Conservation (phyloP, 352 stramenopile species). For the Thalassiosira livingstoniorum region DNA sequence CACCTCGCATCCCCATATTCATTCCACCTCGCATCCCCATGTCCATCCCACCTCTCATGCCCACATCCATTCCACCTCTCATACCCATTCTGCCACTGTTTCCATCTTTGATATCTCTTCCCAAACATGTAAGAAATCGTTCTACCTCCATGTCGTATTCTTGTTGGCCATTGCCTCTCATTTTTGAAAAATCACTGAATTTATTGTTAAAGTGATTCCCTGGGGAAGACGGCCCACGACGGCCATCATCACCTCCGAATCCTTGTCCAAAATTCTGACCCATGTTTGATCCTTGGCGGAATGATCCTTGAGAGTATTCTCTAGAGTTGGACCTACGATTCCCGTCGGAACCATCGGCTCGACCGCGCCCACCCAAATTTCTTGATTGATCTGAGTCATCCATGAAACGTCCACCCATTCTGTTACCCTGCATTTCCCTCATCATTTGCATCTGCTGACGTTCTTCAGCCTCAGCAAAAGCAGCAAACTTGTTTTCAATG, state of each 20-base stretch:
- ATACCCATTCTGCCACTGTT: neutral
- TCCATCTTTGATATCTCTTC: constrained; percentile 36
- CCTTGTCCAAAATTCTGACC: neutral
- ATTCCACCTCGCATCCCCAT: neutral
- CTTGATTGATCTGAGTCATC: neutral
- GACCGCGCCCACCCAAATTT: neutral
- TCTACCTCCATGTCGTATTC: constrained; percentile 55
- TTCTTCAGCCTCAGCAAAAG: constrained; percentile 38
- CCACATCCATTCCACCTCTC: neutral
- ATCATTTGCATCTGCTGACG: constrained; percentile 25
- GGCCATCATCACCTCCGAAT: neutral
- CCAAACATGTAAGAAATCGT: constrained; percentile 41
- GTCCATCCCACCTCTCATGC: neutral
- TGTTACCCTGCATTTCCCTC: constrained; percentile 26
- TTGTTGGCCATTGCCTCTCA: constrained; percentile 13
- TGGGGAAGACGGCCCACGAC: constrained; percentile 16
- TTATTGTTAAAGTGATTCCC: constrained; percentile 24
- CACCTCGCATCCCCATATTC: neutral
- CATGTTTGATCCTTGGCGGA: no score
- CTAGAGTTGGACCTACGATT: neutral
- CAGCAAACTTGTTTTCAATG: constrained; percentile 38
- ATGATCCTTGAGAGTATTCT: no score
- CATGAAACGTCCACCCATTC: neutral
- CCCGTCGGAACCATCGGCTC: neutral
- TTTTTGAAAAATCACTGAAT: constrained; percentile 19